Percentiles rank a stretch among this genome's conserved stretches.
Conservation (phyloP, 495 filamentous ascomycete genomes). For the Aspergillus sclerotioniger region DNA sequence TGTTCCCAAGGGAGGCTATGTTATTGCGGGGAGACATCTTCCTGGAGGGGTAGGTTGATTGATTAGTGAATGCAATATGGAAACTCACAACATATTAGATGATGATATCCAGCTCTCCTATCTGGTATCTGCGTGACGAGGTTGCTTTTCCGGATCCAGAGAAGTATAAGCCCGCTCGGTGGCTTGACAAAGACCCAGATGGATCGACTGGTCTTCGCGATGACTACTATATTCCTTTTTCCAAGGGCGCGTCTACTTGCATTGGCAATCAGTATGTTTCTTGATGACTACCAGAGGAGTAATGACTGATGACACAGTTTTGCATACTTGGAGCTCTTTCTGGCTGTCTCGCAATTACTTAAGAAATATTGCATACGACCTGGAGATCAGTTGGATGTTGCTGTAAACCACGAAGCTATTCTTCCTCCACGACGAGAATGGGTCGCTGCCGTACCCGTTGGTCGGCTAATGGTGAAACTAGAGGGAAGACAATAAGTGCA, state of each 20-base stretch:
- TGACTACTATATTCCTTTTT: conserved; percentile 4
- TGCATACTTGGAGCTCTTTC: conserved; percentile 1
- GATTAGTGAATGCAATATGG: neutral
- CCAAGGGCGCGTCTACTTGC: neutral
- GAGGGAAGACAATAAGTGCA: neutral
- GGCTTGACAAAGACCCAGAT: neutral
- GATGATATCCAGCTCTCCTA: conserved; percentile 2
- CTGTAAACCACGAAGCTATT: neutral
- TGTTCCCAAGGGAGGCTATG: neutral
- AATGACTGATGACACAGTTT: neutral
- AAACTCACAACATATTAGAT: neutral
- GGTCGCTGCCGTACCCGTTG: neutral
- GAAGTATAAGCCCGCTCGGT: neutral
- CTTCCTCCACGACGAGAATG: neutral
- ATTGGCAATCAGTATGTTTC: conserved; percentile 4
- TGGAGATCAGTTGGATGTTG: neutral
- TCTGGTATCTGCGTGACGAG: conserved; percentile 2
- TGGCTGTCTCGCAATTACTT: neutral
- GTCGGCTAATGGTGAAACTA: neutral
- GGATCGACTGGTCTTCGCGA: neutral
- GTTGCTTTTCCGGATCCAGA: neutral
- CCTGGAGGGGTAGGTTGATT: neutral
- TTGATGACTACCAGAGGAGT: too few species aligned
- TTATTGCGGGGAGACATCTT: neutral
- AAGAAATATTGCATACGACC: neutral